These are phyloP conservation scores for Paracoccidioides brasiliensis DNA, from an alignment of 2,329 filamentous ascomycete genomes.

Conservation along the genomic window DNA sequence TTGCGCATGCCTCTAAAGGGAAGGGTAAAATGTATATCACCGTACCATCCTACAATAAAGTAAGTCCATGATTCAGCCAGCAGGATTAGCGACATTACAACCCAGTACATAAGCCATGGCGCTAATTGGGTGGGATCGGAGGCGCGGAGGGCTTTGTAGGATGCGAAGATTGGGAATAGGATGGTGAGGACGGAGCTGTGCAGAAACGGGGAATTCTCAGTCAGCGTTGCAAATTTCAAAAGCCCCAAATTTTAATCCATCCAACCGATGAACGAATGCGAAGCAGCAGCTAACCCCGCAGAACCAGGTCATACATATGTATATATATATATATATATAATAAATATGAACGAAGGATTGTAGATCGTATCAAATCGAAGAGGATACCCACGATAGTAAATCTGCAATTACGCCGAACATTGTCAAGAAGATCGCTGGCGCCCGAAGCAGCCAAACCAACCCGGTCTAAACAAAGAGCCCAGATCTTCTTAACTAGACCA, in stretches of 20 bases:
- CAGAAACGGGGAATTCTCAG: slow-evolving; percentile 12
- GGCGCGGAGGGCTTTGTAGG: slow-evolving; percentile 93
- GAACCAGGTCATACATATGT: not conserved
- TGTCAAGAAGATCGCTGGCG: slow-evolving; percentile 12
- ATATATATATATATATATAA: not conserved
- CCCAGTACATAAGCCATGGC: slow-evolving; percentile 99
- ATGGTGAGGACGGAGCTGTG: slow-evolving; percentile 71
- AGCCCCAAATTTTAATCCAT: slow-evolving; percentile 1
- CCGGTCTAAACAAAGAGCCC: not conserved
- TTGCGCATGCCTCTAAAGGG: not conserved
- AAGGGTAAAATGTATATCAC: not conserved
- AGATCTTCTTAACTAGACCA: not conserved
- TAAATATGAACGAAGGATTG: not conserved
- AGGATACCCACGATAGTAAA: slow-evolving; percentile 55
- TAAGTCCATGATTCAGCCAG: slow-evolving; percentile 76
- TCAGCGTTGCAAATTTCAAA: slow-evolving; percentile 13
- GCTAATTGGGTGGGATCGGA: slow-evolving; percentile 78
- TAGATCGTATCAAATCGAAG: not conserved
- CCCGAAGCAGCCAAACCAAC: not conserved
- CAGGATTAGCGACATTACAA: slow-evolving; percentile 69
- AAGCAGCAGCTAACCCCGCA: not conserved
- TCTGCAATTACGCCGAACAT: slow-evolving; percentile 73
- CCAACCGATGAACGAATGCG: not conserved
- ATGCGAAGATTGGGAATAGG: slow-evolving; percentile 89
- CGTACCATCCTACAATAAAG: slow-evolving; percentile 71